These are phyloP conservation scores for Pseudogymnoascus sp. DNA, from an alignment of 2,329 filamentous ascomycete genomes.

Conservation along the genomic window DNA sequence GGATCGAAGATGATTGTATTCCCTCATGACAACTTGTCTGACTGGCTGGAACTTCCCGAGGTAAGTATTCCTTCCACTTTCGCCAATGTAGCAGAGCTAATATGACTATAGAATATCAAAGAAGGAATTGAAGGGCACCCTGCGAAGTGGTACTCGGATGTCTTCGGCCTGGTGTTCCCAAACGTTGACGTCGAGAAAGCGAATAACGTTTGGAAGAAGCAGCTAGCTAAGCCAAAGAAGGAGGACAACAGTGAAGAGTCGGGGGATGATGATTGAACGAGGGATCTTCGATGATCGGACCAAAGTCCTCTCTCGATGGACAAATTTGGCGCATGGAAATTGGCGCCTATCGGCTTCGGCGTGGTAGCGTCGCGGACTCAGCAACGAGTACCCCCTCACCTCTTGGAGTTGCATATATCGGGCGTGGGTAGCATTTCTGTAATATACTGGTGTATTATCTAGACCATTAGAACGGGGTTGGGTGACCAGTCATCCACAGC, in stretches of 20 bases:
- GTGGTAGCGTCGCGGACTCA: slow-evolving; percentile 2
- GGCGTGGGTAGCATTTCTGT: slow-evolving; percentile 6
- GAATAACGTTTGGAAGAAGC: slow-evolving; percentile 49
- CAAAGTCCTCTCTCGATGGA: not conserved
- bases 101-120: slow-evolving; percentile 76
- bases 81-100: slow-evolving; percentile 17
- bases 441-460: slow-evolving; percentile 8
- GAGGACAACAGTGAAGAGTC: slow-evolving; percentile 20
- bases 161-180: slow-evolving; percentile 86
- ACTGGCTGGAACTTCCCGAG: slow-evolving; percentile 95
- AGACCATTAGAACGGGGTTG: slow-evolving; percentile 7
- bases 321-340: slow-evolving; percentile 7
- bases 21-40: slow-evolving; percentile 87
- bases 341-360: slow-evolving; percentile 3
- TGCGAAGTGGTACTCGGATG: slow-evolving; percentile 87
- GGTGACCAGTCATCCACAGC: not conserved
- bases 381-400: not conserved
- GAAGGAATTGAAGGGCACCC: slow-evolving; percentile 86
- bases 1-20: slow-evolving; percentile 93
- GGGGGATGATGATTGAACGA: slow-evolving; percentile 6
- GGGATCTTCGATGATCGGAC: slow-evolving; percentile 5
- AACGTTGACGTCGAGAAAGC: slow-evolving; percentile 64
- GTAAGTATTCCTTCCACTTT: slow-evolving; percentile 46
- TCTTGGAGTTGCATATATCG: slow-evolving; percentile 2
- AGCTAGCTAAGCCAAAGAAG: slow-evolving; percentile 30